These are phyloP conservation scores for Kodamaea plutei DNA, from an alignment of 1,139 yeast genomes.

Conservation along the genomic window DNA sequence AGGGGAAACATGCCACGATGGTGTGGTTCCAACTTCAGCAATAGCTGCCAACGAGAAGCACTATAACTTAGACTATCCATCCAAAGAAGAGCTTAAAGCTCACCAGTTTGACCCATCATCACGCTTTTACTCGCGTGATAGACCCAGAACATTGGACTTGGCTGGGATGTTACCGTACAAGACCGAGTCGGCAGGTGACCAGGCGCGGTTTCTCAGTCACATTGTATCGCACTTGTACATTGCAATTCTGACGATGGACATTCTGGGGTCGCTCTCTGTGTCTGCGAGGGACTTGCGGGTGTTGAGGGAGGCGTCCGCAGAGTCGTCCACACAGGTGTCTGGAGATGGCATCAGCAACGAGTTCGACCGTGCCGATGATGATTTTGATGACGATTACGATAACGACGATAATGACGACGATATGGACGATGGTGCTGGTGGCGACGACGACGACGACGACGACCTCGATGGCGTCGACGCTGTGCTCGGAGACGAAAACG, in stretches of 20 bases:
- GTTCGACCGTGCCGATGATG: constrained; percentile 7
- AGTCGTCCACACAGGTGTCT: constrained; percentile 18
- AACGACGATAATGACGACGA: constrained; percentile 41
- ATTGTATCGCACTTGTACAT: constrained; percentile 76
- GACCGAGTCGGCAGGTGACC: constrained; percentile 66
- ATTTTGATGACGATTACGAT: constrained; percentile 27
- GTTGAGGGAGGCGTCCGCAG: constrained; percentile 18
- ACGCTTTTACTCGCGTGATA: constrained; percentile 51
- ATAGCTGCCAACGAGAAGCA: constrained; percentile 24
- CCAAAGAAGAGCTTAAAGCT: constrained; percentile 33
- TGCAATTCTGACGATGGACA: constrained; percentile 71
- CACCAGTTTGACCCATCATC: constrained; percentile 49
- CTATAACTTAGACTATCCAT: constrained; percentile 60
- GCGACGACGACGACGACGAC: constrained; percentile 18
- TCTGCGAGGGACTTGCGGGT: constrained; percentile 58
- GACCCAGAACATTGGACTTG: constrained; percentile 54
- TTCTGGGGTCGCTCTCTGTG: constrained; percentile 68
- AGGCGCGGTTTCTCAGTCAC: constrained; percentile 71
- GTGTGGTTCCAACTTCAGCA: too few species aligned
- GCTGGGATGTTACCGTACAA: constrained; percentile 70
- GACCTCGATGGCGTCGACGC: constrained; percentile 33
- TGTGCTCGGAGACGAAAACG: constrained; percentile 31
- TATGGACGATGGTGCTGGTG: constrained; percentile 22
- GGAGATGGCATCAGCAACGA: constrained; percentile 12
- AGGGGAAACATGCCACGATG: too few species aligned